phyloP scores from a whole-genome alignment of 768 basidiomycete species.

The Suillus subluteus region DNA sequence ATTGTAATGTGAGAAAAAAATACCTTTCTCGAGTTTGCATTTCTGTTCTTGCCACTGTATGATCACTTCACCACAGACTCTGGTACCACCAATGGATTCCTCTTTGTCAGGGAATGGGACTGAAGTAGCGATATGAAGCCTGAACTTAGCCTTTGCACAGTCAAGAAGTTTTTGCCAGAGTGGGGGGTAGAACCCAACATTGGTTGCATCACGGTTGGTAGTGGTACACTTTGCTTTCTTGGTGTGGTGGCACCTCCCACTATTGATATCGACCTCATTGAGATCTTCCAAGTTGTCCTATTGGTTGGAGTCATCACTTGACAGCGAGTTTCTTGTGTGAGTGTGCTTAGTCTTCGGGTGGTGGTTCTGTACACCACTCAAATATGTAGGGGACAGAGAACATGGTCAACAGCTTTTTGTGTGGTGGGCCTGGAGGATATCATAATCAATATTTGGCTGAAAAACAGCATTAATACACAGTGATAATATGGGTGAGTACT shows the following conservation, averaged over 20 bases:
- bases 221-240: background rate
- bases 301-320: background rate
- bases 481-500: background rate
- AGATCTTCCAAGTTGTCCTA: background rate
- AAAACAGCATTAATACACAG: background rate
- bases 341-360: background rate
- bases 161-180: constrained; percentile 2
- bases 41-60: constrained; percentile 1
- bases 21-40: background rate
- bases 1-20: background rate
- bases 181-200: background rate
- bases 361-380: background rate
- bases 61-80: background rate
- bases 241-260: background rate
- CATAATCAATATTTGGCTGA: background rate
- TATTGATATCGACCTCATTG: background rate
- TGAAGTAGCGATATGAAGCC: background rate
- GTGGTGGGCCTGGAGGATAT: background rate
- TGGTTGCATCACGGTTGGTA: background rate
- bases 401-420: background rate
- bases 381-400: background rate
- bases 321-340: background rate
- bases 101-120: background rate
- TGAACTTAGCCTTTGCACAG: background rate
- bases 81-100: background rate